phyloP scores from a whole-genome alignment of 768 basidiomycete genomes.

The Symmetrospora coprosmae region DNA sequence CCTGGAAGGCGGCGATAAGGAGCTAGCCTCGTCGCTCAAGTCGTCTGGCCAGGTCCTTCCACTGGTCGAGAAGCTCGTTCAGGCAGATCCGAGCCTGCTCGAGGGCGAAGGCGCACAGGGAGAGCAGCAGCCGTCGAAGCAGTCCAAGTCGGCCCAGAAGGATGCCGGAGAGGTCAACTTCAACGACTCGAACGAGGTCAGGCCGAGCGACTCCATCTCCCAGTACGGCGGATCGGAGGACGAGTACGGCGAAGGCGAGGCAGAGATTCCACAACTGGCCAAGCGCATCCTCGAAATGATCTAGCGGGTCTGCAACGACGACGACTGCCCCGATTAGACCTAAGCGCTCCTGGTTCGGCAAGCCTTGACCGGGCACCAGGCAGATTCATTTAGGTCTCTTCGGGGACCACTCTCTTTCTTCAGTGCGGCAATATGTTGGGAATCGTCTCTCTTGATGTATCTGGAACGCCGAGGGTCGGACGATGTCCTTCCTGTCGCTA shows the following conservation, averaged over 20 bases:
- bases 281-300: conserved; percentile 16
- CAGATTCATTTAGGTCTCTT: too few species aligned
- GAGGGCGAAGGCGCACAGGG: too few species aligned
- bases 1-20: conserved; percentile 87
- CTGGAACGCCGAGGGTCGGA: too few species aligned
- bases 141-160: background rate
- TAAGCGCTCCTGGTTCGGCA: too few species aligned
- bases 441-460: too few species aligned
- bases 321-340: too few species aligned
- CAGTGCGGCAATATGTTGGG: too few species aligned
- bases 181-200: conserved; percentile 4
- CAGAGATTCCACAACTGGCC: conserved; percentile 19
- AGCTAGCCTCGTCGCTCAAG: conserved; percentile 79
- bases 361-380: too few species aligned
- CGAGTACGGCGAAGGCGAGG: conserved; percentile 17
- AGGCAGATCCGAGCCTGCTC: too few species aligned
- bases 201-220: conserved; percentile 7
- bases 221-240: conserved; percentile 19
- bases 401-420: too few species aligned
- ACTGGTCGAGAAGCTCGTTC: conserved; percentile 60
- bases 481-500: too few species aligned
- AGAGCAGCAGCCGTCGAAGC: background rate
- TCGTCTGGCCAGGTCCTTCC: conserved; percentile 64
- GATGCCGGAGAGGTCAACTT: conserved; percentile 6
- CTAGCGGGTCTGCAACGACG: too few species aligned